Evolutionary conservation across 208 protist species (phyloP), one percentile per base, ranked within the genome.

Genomic region (Pavlovales sp.): DNA sequence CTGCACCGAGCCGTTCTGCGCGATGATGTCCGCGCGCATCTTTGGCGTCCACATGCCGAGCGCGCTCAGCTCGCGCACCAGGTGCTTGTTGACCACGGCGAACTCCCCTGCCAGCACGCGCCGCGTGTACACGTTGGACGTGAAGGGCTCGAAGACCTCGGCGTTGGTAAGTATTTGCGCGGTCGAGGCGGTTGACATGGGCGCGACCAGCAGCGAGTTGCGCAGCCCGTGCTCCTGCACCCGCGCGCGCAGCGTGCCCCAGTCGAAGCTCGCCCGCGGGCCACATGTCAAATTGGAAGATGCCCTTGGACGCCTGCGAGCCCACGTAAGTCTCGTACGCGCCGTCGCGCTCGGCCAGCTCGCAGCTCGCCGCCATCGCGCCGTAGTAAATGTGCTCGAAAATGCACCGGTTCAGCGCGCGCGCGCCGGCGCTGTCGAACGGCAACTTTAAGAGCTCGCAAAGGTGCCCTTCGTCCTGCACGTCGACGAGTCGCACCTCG

Each of bases 111-210:
- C 98, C 41, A 99, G 94, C 41, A 99, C 97, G 71, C 98, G 96
- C 82, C 98, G 95, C 30, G 96, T 93, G 94, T 99, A 99, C 86
- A 99, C 97, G 94, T 99, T 99, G 38, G 95, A 97, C 11, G 98
- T 99, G 94, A 98, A 99, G 47, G 98, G 98, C 93, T 99, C 98
- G 91, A 99, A 98, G 94, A 97, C 99, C 95, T 99, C 98, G 93
- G 99, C 99, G 94, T 99, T 99, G 88, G 98, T 83, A 36, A 93
- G 79, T 89, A 99, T 99, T 94, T 99, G 98, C 71, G 96, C 97
- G 30, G 98, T 99, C 38, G 96, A 98, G 26, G 98, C 98, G n/a
- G 98, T 99, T n/a, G 98, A 98, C 98, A 99, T 99, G 46, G 98
- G 98, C 28, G 98, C 98, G 0, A 99, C 88, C 18, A 99, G 94